Conservation (phyloP, 495 filamentous ascomycete genomes). For the Penicillium psychrofluorescens region DNA sequence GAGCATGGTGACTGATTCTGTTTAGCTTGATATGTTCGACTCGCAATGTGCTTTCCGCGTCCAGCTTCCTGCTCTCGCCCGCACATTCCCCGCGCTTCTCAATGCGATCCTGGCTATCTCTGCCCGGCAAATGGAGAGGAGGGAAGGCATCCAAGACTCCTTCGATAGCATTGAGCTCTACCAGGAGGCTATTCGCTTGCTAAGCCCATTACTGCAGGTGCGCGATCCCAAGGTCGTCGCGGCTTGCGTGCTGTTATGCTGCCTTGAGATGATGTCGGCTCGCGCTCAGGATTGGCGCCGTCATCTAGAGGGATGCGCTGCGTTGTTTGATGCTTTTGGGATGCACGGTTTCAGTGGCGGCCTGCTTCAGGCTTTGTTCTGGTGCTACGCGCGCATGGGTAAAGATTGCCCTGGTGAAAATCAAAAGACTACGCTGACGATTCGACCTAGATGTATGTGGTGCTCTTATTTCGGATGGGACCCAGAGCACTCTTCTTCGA, state of each 20-base stretch:
- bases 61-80: conserved; percentile 31
- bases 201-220: conserved; percentile 26
- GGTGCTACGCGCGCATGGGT: conserved; percentile 45
- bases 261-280: conserved; percentile 44
- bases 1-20: too few relatives aligned
- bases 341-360: conserved; percentile 36
- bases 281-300: conserved; percentile 38
- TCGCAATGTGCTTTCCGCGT: conserved; percentile 32
- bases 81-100: conserved; percentile 28
- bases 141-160: conserved; percentile 24
- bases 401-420: conserved; percentile 1
- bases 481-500: conserved; percentile 32
- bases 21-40: conserved; percentile 46
- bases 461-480: conserved; percentile 39
- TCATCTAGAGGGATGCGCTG: conserved; percentile 42
- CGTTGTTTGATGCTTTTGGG: conserved; percentile 33
- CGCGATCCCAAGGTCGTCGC: conserved; percentile 34
- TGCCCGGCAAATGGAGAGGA: conserved; percentile 35
- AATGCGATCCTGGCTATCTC: conserved; percentile 38
- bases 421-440: not conserved
- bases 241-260: conserved; percentile 34
- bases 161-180: conserved; percentile 38
- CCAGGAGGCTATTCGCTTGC: conserved; percentile 37
- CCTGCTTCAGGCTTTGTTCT: conserved; percentile 37
- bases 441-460: conserved; percentile 34